These are phyloP conservation scores for Taiozyma sp. DNA, from an alignment of 1,139 yeast genomes.

Conservation along the genomic window DNA sequence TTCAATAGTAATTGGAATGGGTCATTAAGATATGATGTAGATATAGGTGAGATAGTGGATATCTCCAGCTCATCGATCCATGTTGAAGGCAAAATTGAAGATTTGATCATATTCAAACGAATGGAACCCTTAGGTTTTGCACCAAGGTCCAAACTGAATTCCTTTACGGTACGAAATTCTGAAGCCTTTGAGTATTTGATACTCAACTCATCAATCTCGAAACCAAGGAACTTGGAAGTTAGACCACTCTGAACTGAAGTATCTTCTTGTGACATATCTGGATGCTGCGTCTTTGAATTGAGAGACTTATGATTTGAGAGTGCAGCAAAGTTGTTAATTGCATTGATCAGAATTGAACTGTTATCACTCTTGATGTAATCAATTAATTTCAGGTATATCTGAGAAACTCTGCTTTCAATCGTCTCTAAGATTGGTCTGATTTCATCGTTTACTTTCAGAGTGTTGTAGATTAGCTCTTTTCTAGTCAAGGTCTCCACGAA, in stretches of 20 bases:
- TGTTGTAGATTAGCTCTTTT: slow-evolving; percentile 25
- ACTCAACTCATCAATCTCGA: slow-evolving; percentile 4
- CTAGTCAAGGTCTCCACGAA: slow-evolving; percentile 39
- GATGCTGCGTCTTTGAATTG: background rate
- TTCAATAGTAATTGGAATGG: slow-evolving; percentile 29
- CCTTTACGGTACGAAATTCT: background rate
- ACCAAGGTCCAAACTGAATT: slow-evolving; percentile 18
- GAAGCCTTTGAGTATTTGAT: slow-evolving; percentile 2
- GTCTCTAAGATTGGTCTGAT: slow-evolving; percentile 10
- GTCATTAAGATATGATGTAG: slow-evolving; percentile 36
- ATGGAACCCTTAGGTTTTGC: slow-evolving; percentile 17
- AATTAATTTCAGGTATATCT: slow-evolving; percentile 36
- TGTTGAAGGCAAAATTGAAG: slow-evolving; percentile 27
- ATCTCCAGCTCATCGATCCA: slow-evolving; percentile 33
- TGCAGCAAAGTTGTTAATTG: slow-evolving; percentile 39
- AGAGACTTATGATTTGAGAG: slow-evolving; percentile 23
- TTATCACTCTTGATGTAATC: slow-evolving; percentile 37
- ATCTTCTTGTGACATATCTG: background rate
- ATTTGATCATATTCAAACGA: slow-evolving; percentile 24
- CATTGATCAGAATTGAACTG: slow-evolving; percentile 38
- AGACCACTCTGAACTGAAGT: slow-evolving; percentile 1
- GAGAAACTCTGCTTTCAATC: slow-evolving; percentile 37
- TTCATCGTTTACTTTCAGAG: slow-evolving; percentile 21
- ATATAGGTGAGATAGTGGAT: slow-evolving; percentile 30
- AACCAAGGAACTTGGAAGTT: slow-evolving; percentile 8